phyloP scores from a whole-genome alignment of 495 filamentous ascomycete species.

The Peziza echinospora region DNA sequence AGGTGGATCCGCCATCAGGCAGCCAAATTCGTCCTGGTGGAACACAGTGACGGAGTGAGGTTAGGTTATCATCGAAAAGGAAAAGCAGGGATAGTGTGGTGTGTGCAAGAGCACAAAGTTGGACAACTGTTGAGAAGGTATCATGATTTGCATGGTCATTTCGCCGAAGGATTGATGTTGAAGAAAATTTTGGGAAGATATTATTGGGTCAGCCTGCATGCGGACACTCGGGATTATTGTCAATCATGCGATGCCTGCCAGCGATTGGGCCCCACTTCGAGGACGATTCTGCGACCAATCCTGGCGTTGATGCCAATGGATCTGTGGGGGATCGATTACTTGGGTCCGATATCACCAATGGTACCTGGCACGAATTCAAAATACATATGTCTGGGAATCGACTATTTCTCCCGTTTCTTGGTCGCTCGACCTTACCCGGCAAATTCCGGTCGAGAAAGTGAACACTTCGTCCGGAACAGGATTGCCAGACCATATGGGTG shows the following conservation, averaged over 20 bases:
- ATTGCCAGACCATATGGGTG: background rate
- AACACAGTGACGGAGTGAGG: no score
- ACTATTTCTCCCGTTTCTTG: slow-evolving; percentile 5
- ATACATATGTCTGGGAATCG: slow-evolving; percentile 3
- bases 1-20: no score
- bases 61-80: no score
- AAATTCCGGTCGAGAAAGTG: background rate
- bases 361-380: background rate
- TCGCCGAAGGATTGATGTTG: no score
- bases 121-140: no score
- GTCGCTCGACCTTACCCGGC: background rate
- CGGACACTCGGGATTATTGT: no score
- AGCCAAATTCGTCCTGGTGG: no score
- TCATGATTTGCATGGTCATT: no score
- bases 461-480: background rate
- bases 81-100: no score
- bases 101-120: no score
- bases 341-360: background rate
- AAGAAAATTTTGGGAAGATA: no score
- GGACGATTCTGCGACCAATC: background rate
- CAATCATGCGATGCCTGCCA: background rate
- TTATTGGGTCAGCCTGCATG: no score
- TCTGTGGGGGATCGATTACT: slow-evolving; percentile 1
- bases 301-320: slow-evolving; percentile 1
- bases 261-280: background rate